phyloP scores from a whole-genome alignment of 2,329 filamentous ascomycete genomes.

The Penicillium janthinellum region DNA sequence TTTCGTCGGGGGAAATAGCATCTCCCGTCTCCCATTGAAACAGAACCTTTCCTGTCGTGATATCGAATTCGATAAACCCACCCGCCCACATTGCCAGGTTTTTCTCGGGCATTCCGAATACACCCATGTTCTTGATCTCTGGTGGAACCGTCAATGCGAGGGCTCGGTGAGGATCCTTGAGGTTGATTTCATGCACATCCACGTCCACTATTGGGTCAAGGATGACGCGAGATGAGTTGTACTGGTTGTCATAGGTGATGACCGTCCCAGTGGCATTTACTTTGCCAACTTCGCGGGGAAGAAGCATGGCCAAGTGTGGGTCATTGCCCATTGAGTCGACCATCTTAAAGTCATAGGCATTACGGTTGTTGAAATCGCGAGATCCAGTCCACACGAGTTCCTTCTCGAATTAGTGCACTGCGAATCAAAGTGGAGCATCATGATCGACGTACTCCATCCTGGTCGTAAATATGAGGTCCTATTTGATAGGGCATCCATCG shows the following conservation, averaged over 20 bases:
- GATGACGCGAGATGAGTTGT: constrained; percentile 45
- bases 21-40: constrained; percentile 37
- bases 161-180: constrained; percentile 31
- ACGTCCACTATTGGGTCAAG: constrained; percentile 19
- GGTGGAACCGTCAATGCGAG: constrained; percentile 24
- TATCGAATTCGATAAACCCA: constrained; percentile 35
- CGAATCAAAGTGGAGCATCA: background rate
- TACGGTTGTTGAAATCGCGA: constrained; percentile 45
- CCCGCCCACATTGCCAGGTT: constrained; percentile 28
- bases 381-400: constrained; percentile 51
- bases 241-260: constrained; percentile 50
- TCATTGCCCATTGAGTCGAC: constrained; percentile 46
- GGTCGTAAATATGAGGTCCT: constrained; percentile 53
- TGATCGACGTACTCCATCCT: constrained; percentile 38
- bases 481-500: constrained; percentile 43
- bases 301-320: constrained; percentile 50
- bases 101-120: constrained; percentile 25
- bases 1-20: constrained; percentile 25
- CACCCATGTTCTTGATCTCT: constrained; percentile 19
- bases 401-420: constrained; percentile 15
- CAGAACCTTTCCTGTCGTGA: constrained; percentile 27
- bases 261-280: constrained; percentile 46
- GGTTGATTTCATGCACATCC: constrained; percentile 39
- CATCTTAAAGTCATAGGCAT: constrained; percentile 45
- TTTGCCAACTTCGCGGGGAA: constrained; percentile 30